Conservation (phyloP, 371 early-diverging fungal species). For the Mortierella polycephala region DNA sequence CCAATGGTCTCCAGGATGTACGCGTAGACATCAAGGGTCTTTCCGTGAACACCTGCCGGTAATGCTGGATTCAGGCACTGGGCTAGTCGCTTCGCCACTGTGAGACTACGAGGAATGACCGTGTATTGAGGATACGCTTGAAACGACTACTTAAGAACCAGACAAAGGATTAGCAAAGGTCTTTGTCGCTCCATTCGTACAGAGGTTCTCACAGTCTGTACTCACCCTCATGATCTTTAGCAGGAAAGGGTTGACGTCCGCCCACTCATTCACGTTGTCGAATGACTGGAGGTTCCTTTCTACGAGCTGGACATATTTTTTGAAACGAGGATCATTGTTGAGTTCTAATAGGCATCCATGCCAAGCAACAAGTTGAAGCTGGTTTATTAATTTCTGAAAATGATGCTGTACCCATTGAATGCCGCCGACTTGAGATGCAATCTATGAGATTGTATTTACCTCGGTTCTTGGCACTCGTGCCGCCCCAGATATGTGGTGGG, state of each 20-base stretch:
- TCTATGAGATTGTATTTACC: conserved; percentile 21
- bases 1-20: conserved; percentile 89
- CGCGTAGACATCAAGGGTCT: conserved; percentile 92
- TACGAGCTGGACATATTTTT: conserved; percentile 82
- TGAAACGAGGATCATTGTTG: conserved; percentile 78
- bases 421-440: too few relatives aligned
- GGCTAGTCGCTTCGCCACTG: conserved; percentile 94
- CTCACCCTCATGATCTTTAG: conserved; percentile 83
- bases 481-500: conserved; percentile 41
- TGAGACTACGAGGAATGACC: conserved; percentile 85
- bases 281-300: conserved; percentile 90
- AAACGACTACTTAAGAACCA: conserved; percentile 66
- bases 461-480: conserved; percentile 38
- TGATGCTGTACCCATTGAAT: too few relatives aligned
- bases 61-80: conserved; percentile 98
- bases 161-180: neutral
- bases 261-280: conserved; percentile 94
- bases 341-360: conserved; percentile 18
- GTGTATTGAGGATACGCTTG: conserved; percentile 83
- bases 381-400: neutral
- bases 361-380: neutral
- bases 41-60: conserved; percentile 99
- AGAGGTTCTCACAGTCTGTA: neutral
- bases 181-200: neutral
- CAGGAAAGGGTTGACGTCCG: conserved; percentile 93